Evolutionary conservation across 176 grass and related monocot genomes (phyloP).

Genomic region (Phoenix dactylifera): DNA sequence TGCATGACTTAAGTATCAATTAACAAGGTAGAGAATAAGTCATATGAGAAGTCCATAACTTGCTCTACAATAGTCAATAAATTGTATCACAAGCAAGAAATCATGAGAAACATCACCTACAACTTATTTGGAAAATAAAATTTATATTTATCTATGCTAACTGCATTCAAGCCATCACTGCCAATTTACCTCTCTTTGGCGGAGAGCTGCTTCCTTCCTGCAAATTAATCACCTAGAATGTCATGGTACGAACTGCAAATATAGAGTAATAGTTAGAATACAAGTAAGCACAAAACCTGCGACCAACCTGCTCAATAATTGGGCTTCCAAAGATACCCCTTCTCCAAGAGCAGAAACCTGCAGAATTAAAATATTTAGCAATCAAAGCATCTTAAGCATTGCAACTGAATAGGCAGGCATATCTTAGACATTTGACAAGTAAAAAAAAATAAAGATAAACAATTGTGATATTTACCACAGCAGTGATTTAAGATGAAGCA

Average conservation of each 20-base stretch:
- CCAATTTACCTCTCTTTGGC: conserved; percentile 82
- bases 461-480: not conserved
- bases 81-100: too few species aligned
- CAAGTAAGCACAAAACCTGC: conserved; percentile 15
- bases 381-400: too few species aligned
- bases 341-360: conserved; percentile 98
- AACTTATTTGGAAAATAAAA: too few species aligned
- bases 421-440: not conserved
- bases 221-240: conserved; percentile 29
- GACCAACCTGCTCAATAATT: conserved; percentile 86
- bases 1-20: too few species aligned
- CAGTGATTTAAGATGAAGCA: too few species aligned
- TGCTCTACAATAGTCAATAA: too few species aligned
- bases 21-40: too few species aligned
- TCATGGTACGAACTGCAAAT: conserved; percentile 16
- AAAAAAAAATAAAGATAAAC: not conserved
- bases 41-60: too few species aligned
- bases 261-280: conserved; percentile 23
- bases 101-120: too few species aligned
- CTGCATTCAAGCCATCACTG: not conserved
- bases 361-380: conserved; percentile 27
- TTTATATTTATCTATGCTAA: too few species aligned
- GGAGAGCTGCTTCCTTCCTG: conserved; percentile 98
- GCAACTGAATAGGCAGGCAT: too few species aligned
- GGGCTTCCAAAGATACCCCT: conserved; percentile 86